These are phyloP conservation scores for Scheffersomyces parashehatae DNA, from an alignment of 1,139 yeast genomes.

Conservation along the genomic window DNA sequence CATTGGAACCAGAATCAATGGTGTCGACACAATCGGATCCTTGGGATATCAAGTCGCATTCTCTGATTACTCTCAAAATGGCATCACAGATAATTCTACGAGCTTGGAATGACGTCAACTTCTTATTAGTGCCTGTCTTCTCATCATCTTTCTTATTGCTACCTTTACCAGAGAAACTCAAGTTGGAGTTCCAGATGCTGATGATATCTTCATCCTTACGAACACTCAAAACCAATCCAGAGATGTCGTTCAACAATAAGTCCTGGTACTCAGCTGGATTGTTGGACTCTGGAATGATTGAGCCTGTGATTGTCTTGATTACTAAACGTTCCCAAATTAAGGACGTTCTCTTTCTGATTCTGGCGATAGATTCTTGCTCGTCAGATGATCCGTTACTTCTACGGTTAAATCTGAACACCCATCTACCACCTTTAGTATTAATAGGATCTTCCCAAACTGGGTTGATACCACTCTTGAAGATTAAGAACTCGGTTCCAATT, in stretches of 20 bases:
- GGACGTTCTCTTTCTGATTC: conserved; percentile 37
- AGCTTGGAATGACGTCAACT: conserved; percentile 46
- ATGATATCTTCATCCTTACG: conserved; percentile 52
- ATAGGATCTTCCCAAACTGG: conserved; percentile 77
- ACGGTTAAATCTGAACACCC: conserved; percentile 57
- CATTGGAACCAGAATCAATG: conserved; percentile 36
- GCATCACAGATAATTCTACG: conserved; percentile 52
- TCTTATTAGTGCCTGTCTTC: conserved; percentile 18
- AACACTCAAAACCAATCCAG: conserved; percentile 53
- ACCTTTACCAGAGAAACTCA: conserved; percentile 26
- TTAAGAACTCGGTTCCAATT: conserved; percentile 57
- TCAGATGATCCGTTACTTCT: conserved; percentile 14
- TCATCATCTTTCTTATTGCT: conserved; percentile 20
- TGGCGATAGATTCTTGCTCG: conserved; percentile 13
- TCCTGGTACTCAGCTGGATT: conserved; percentile 31
- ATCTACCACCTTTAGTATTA: conserved; percentile 64
- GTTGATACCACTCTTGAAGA: conserved; percentile 63
- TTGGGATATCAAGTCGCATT: conserved; percentile 45
- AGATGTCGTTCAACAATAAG: conserved; percentile 44
- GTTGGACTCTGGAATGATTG: conserved; percentile 37
- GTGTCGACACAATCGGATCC: conserved; percentile 35
- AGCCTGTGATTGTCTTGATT: conserved; percentile 45
- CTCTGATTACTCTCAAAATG: conserved; percentile 46
- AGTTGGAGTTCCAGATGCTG: conserved; percentile 55
- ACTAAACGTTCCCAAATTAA: conserved; percentile 56